Base-by-base conservation (phyloP, 768 basidiomycete genomes). In the Coprinellus micaceus region DNA sequence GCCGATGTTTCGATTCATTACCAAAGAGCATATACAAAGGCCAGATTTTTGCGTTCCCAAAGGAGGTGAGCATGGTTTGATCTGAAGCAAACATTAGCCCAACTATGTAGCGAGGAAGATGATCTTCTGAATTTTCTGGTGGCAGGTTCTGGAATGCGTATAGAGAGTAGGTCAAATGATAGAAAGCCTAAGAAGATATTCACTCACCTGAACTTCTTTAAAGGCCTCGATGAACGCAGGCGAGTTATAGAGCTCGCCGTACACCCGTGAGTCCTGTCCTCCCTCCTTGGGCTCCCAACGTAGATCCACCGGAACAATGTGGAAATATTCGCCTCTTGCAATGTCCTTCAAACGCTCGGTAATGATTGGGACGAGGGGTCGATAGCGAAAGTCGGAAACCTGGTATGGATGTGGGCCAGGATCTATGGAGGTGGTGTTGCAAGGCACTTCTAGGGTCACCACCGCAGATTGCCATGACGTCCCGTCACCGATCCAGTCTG, bases 201-300 rank as follows among this genome's bases (percentile, higher is more conserved):
- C 9, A 25, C 54, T 29, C 26, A 39, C 24, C 19, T 51, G 36
- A 13, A 58, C 40, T 24, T 40, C 53, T 6, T 47, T 22, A 15
- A 65, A 46, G 29, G 63, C 63, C 15, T 63, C 53, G 19, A 60
- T 13, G 41, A 64, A 69, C 0, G 54, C 53, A 45, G 64, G 60
- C 0, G 64, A 53, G 10, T 33, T 59, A 37, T 67, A 68, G 0
- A 65, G 24, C 28, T 69, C 65, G 13, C 44, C 29, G 33, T 54
- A 44, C 1, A 67, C 19, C 1, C 63, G 56, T 37, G 67, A 61
- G 2, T 54, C 37, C 3, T 39, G 26, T 26, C 4, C 33, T 26
- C 54, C 50, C 13, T 51, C 25, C 1, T 19, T 3, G 13, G 54
- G 50, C 13, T 58, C 22, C 50, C 60, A 60, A 30, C 57, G 62